Evolutionary conservation across 106 monocot species (phyloP), one percentile per base, ranked within the genome.

Genomic region (Amphibolis antarctica): DNA sequence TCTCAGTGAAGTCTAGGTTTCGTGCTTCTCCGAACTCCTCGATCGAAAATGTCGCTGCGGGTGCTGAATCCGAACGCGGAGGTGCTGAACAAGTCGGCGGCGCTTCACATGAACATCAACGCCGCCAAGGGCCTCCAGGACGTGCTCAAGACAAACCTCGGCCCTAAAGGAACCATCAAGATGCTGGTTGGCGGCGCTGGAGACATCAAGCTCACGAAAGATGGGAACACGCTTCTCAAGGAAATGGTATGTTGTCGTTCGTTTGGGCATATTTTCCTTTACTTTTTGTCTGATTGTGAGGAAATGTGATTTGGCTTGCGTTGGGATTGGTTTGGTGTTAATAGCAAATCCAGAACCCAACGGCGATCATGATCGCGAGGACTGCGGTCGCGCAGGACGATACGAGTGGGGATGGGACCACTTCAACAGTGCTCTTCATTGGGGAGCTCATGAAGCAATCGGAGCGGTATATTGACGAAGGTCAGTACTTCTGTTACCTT

Each of bases 401-500:
- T 60, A 60, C 82, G 0, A 88, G 84, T 45, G 92, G 92, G 10
- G 92, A 92, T 43, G 92, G 92, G 59, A 92, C 92, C 0, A 92
- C 92, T 18, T 88, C 87, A 29, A 92, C 92, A 5, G 92, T 92
- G 46, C 77, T 92, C 44, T 92, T 92, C 71, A 93, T 93, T 42
- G 93, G 93, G 14, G 93, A 93, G 72, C 77, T 93, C 46, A 93
- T 93, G 93, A 93, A 93, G 79, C 88, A 88, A 74, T 85, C 93
- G 0, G 93, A 89, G 73, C 78, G 88, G 5, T 89, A 73, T 74
- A 89, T 93, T 30, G 92, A 88, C 49, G 92, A 92, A 82, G 87
- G 92, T 92, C 27, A 46, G 70, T 52, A 0, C 36, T 59, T 28
- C 36, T 36, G 36, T 4, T 36, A 36, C 4, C n/a, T n/a, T n/a